Evolutionary conservation across 345 rosid species (phyloP), one percentile per base, ranked within the genome.

Genomic region (Noccaea bulbosa): DNA sequence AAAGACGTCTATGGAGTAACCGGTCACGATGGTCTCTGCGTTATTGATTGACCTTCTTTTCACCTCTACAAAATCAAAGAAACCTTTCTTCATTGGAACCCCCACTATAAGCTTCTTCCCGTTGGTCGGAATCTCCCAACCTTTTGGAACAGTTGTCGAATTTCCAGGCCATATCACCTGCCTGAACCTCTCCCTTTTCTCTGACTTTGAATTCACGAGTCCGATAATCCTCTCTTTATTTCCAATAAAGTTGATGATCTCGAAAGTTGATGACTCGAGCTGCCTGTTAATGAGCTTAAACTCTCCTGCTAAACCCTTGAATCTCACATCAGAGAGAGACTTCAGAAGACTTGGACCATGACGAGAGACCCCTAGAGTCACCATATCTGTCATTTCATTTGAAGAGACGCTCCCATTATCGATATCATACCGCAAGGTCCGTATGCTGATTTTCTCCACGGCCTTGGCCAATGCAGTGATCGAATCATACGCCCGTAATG

Each of bases 151-250:
- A 40, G 48, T 4, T 32, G 20, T 49, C 3, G 86, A 37, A 15
- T 69, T 68, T 50, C 86, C 84, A 0, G 86, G 88, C 87, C 86
- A 87, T 1, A 69, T 73, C 8, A 80, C 60, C 1, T 45, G 41
- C 24, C 65, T 68, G 2, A 74, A 50, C 2, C 7, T 40, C 30
- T 63, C 41, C 8, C 32, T 37, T 27, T 15, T 68, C 34, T 11
- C 30, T 11, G 66, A 35, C 11, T 50, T 52, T 44, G 20, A 71
- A 46, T 12, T 61, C 14, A 16, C 38, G 11, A 33, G 69, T 30
- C 76, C 88, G 9, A 88, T 59, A 6, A 57, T 14, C 51, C 47
- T 78, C 24, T 41, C 53, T 57, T 68, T 57, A 0, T 72, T 72
- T 8, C 75, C 79, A 5, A 58, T 60, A 59, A 83, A 14, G 11